These are phyloP conservation scores for Candida dubliniensis DNA, from an alignment of 1,139 yeast genomes.

Conservation along the genomic window DNA sequence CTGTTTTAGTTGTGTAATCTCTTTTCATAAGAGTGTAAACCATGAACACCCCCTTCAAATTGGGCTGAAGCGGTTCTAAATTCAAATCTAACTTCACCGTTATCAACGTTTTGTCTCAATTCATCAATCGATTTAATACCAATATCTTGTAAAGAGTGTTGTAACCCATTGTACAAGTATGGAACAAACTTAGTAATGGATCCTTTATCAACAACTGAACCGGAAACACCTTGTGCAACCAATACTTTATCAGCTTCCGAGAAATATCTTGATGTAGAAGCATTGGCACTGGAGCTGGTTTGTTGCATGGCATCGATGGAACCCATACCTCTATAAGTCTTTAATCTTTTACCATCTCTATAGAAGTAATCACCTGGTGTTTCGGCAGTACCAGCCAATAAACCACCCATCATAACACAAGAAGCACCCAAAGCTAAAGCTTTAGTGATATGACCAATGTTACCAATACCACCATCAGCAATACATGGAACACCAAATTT, in stretches of 20 bases:
- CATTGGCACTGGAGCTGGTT: slow-evolving; percentile 84
- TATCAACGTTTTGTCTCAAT: slow-evolving; percentile 63
- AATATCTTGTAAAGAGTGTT: slow-evolving; percentile 98
- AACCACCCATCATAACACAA: slow-evolving; percentile 99
- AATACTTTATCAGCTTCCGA: slow-evolving; percentile 93
- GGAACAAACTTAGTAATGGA: slow-evolving; percentile 92
- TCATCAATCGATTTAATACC: slow-evolving; percentile 72
- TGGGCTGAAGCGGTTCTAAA: slow-evolving; percentile 98
- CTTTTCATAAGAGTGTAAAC: slow-evolving; percentile 95
- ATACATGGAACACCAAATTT: slow-evolving; percentile 93
- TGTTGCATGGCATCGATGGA: slow-evolving; percentile 99
- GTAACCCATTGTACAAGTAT: slow-evolving; percentile 90
- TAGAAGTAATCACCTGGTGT: slow-evolving; percentile 98
- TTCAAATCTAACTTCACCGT: slow-evolving; percentile 86
- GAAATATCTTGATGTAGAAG: slow-evolving; percentile 97
- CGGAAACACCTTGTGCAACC: slow-evolving; percentile 99
- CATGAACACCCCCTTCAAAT: slow-evolving; percentile 97
- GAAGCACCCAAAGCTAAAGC: slow-evolving; percentile 98
- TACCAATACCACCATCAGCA: slow-evolving; percentile 99
- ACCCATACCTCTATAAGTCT: slow-evolving; percentile 99
- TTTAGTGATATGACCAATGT: slow-evolving; percentile 97
- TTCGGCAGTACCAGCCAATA: slow-evolving; percentile 97
- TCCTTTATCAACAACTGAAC: slow-evolving; percentile 96
- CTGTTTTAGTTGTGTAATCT: slow-evolving; percentile 69
- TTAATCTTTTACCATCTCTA: slow-evolving; percentile 97